Evolutionary conservation across 2,329 filamentous ascomycete species (phyloP).

Genomic region (Botrytis tulipae): DNA sequence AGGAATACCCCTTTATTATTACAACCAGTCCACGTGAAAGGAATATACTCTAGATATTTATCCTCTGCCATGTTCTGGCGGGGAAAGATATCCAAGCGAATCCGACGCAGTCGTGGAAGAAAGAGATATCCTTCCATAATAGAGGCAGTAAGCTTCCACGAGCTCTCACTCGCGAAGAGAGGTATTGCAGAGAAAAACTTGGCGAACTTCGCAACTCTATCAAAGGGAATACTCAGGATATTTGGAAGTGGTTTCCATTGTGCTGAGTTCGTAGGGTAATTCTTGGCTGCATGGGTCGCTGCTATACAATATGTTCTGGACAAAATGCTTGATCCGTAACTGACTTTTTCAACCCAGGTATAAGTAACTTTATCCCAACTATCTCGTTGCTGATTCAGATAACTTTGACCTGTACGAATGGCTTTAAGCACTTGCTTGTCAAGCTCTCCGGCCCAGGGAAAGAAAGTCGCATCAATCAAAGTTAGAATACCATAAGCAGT

Average conservation of each 20-base stretch:
- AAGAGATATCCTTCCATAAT: background rate
- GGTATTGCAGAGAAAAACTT: slow-evolving; percentile 3
- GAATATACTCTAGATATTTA: slow-evolving; percentile 11
- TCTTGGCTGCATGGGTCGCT: background rate
- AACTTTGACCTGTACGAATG: background rate
- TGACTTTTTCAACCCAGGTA: slow-evolving; percentile 7
- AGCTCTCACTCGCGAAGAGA: background rate
- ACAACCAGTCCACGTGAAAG: slow-evolving; percentile 10
- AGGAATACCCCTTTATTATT: background rate
- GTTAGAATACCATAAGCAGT: slow-evolving; percentile 2
- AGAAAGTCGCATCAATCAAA: background rate
- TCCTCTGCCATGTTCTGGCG: background rate
- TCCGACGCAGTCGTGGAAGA: background rate
- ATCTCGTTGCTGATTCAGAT: background rate
- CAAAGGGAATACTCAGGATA: background rate
- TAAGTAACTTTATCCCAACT: background rate
- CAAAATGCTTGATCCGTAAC: slow-evolving; percentile 2
- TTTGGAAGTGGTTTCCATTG: background rate
- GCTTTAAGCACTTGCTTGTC: background rate
- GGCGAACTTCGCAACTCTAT: background rate
- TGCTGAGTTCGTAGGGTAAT: background rate
- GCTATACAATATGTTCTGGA: slow-evolving; percentile 7
- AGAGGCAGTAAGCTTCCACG: background rate
- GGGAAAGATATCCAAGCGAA: background rate
- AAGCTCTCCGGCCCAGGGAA: background rate